phyloP scores from a whole-genome alignment of 2,329 filamentous ascomycete genomes.

The Aspergillus sp. region DNA sequence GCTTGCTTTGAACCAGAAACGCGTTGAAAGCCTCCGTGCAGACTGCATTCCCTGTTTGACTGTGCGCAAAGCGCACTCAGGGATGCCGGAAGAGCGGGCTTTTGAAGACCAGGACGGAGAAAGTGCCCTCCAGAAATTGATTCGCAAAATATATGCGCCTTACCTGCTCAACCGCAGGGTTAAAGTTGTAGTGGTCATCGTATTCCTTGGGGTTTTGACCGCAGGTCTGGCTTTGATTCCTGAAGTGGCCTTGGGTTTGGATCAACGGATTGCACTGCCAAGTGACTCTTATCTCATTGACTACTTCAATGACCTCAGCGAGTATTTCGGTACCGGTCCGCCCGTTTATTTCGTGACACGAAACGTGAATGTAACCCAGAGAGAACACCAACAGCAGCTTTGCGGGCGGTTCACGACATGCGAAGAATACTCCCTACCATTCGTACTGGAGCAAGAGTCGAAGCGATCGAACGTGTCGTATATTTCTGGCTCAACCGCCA shows the following conservation, averaged over 20 bases:
- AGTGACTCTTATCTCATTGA: constrained; percentile 91
- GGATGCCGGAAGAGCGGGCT: constrained; percentile 62
- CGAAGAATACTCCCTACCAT: constrained; percentile 77
- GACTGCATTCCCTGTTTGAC: constrained; percentile 91
- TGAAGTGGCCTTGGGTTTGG: constrained; percentile 79
- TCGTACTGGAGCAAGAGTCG: constrained; percentile 89
- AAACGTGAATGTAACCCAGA: constrained; percentile 73
- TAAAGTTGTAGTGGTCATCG: constrained; percentile 71
- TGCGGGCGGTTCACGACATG: constrained; percentile 92
- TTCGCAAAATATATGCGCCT: constrained; percentile 86
- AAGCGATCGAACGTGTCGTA: constrained; percentile 87
- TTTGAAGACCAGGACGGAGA: constrained; percentile 77
- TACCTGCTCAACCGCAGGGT: constrained; percentile 74
- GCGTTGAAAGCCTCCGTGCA: constrained; percentile 83
- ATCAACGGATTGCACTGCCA: constrained; percentile 92
- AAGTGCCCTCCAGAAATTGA: constrained; percentile 78
- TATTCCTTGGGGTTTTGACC: constrained; percentile 87
- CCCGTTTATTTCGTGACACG: constrained; percentile 95
- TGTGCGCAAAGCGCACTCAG: constrained; percentile 69
- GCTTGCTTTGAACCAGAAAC: constrained; percentile 82
- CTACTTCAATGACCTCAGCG: constrained; percentile 95
- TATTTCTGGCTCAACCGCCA: constrained; percentile 83
- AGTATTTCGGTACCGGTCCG: constrained; percentile 86
- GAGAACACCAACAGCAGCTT: constrained; percentile 76
- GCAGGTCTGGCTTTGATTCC: constrained; percentile 83